phyloP scores from a whole-genome alignment of 2,329 filamentous ascomycete species.

The Aspergillus thermomutatus region DNA sequence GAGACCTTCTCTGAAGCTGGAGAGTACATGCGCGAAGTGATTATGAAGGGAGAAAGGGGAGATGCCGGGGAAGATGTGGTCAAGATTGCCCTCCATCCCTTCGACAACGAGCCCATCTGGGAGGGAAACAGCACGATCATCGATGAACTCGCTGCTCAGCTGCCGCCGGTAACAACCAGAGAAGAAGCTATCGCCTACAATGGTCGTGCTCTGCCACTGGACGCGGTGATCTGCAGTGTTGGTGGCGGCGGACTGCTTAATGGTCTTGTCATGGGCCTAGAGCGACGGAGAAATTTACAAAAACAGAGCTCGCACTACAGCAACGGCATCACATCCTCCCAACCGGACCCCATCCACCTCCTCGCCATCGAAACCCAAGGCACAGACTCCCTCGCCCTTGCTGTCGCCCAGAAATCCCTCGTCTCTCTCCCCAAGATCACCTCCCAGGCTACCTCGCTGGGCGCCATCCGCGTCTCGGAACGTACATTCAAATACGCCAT shows the following conservation, averaged over 20 bases:
- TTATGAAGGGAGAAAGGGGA: slow-evolving; percentile 32
- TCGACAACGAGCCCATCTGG: slow-evolving; percentile 46
- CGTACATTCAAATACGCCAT: slow-evolving; percentile 64
- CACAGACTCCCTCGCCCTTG: slow-evolving; percentile 66
- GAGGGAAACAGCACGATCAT: slow-evolving; percentile 45
- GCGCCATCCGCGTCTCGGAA: slow-evolving; percentile 67
- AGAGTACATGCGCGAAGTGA: slow-evolving; percentile 56
- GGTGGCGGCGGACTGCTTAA: slow-evolving; percentile 79
- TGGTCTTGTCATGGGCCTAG: slow-evolving; percentile 69
- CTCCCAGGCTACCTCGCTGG: slow-evolving; percentile 70
- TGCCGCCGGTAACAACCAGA: slow-evolving; percentile 32
- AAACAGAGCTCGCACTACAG: slow-evolving; percentile 19
- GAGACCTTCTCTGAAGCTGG: slow-evolving; percentile 69
- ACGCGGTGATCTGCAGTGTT: slow-evolving; percentile 72
- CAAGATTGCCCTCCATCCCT: slow-evolving; percentile 44
- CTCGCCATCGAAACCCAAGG: slow-evolving; percentile 74
- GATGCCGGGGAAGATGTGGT: slow-evolving; percentile 27
- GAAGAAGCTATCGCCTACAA: slow-evolving; percentile 27
- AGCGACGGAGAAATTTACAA: slow-evolving; percentile 43
- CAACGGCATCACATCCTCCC: slow-evolving; percentile 11
- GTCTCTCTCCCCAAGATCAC: slow-evolving; percentile 69
- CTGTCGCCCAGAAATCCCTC: slow-evolving; percentile 52
- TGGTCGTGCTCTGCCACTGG: slow-evolving; percentile 46
- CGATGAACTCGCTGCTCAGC: slow-evolving; percentile 42
- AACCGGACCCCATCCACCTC: slow-evolving; percentile 47